These are phyloP conservation scores for Claviceps fusiformis DNA, from an alignment of 2,329 filamentous ascomycete genomes.

Conservation along the genomic window DNA sequence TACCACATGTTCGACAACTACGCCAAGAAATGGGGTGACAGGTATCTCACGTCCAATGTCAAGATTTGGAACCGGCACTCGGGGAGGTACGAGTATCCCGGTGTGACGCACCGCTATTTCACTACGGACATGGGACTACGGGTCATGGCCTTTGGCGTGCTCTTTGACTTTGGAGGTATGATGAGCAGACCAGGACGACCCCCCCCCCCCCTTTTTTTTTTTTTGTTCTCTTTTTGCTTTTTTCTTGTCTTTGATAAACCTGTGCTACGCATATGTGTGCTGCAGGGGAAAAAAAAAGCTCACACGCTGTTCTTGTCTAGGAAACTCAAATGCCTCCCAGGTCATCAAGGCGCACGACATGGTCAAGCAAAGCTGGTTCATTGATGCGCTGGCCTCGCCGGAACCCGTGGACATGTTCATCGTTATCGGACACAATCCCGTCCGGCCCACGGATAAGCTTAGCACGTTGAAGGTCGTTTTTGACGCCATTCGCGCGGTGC, in stretches of 20 bases:
- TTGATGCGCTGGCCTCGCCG: constrained; percentile 35
- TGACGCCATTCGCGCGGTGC: constrained; percentile 42
- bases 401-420: constrained; percentile 50
- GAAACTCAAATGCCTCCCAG: constrained; percentile 48
- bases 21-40: constrained; percentile 37
- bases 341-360: constrained; percentile 39
- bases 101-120: constrained; percentile 30
- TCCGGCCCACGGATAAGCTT: constrained; percentile 27
- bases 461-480: constrained; percentile 34
- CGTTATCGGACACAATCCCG: constrained; percentile 50
- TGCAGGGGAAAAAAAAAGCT: not conserved
- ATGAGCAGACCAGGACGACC: too few relatives aligned
- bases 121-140: constrained; percentile 27
- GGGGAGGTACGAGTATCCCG: constrained; percentile 26
- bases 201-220: too few relatives aligned
- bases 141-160: constrained; percentile 30
- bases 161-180: constrained; percentile 33
- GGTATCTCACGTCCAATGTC: constrained; percentile 32
- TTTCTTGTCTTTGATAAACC: too few relatives aligned
- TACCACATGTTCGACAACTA: constrained; percentile 49
- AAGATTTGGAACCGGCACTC: constrained; percentile 27
- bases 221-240: too few relatives aligned
- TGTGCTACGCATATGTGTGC: too few relatives aligned
- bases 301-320: constrained; percentile 11
- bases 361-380: constrained; percentile 46